Conservation (phyloP, 805 yeast genomes). For the Zygosaccharomyces siamensis region DNA sequence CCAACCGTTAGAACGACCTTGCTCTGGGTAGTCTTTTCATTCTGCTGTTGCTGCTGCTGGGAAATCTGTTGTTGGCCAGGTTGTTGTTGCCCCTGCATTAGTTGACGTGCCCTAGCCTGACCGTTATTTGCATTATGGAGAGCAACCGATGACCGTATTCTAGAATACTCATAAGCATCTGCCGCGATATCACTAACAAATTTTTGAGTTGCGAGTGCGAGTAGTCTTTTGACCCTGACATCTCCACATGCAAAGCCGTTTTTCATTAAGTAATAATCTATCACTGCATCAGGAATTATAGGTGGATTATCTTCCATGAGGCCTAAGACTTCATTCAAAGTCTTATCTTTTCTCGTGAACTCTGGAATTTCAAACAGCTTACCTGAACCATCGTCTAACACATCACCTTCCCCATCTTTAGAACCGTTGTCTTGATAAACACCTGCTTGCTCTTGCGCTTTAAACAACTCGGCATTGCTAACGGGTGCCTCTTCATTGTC, state of each 20-base stretch:
- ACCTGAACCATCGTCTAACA: constrained; percentile 24
- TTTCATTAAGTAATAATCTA: constrained; percentile 82
- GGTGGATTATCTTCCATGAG: constrained; percentile 95
- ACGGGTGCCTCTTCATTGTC: constrained; percentile 34
- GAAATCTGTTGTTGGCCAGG: constrained; percentile 38
- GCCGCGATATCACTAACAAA: constrained; percentile 91
- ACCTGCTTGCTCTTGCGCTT: constrained; percentile 13
- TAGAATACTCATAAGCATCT: constrained; percentile 92
- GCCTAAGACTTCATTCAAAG: constrained; percentile 75
- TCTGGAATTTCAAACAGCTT: constrained; percentile 55
- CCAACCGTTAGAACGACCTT: constrained; percentile 89
- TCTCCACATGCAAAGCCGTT: constrained; percentile 83
- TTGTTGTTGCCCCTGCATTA: constrained; percentile 60
- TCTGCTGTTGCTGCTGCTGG: constrained; percentile 43
- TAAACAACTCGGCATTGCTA: constrained; percentile 20
- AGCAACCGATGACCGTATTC: constrained; percentile 83
- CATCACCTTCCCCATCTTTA: constrained; percentile 23
- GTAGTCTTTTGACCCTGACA: constrained; percentile 67
- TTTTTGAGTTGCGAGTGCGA: constrained; percentile 94
- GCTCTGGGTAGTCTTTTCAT: constrained; percentile 41
- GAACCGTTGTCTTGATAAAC: constrained; percentile 15
- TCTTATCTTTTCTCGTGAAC: constrained; percentile 70
- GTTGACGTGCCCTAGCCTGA: constrained; percentile 75
- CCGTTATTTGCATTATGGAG: constrained; percentile 85
- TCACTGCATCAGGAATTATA: constrained; percentile 92